Evolutionary conservation across 495 filamentous ascomycete genomes (phyloP).

Genomic region (Arthonia radiata): DNA sequence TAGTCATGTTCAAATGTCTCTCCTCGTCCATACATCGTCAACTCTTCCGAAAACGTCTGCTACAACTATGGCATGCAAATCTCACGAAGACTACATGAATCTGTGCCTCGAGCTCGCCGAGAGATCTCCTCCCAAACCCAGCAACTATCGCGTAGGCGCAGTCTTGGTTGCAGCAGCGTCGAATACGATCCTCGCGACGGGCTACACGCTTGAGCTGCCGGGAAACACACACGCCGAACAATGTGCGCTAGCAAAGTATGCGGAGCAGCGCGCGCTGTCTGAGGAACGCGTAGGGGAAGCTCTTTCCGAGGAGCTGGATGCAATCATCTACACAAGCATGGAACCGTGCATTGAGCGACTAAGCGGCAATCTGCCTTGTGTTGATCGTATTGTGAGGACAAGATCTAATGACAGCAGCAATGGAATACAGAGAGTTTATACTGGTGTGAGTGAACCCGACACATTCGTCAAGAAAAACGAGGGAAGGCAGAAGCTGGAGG

Average conservation of each 20-base stretch:
- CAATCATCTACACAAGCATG: constrained; percentile 75
- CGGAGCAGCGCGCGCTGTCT: constrained; percentile 17
- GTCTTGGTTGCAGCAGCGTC: constrained; percentile 35
- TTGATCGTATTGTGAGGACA: constrained; percentile 49
- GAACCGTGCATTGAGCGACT: constrained; percentile 71
- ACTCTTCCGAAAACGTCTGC: neutral
- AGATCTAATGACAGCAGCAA: constrained; percentile 8
- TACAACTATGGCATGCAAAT: neutral
- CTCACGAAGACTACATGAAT: constrained; percentile 43
- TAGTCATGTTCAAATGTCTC: too few relatives aligned
- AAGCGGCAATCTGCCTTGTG: constrained; percentile 62
- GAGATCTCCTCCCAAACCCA: constrained; percentile 57
- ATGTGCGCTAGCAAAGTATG: constrained; percentile 59
- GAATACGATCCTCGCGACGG: constrained; percentile 48
- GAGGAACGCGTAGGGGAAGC: constrained; percentile 30
- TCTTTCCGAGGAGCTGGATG: constrained; percentile 25
- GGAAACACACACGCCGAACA: constrained; percentile 96
- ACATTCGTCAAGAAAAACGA: constrained; percentile 67
- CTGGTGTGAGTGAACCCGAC: constrained; percentile 70
- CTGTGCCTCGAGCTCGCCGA: constrained; percentile 48
- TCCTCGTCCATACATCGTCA: neutral
- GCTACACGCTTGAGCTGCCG: constrained; percentile 71
- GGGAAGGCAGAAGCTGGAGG: constrained; percentile 41
- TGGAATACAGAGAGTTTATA: constrained; percentile 50
- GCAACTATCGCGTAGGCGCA: constrained; percentile 85